Conservation (phyloP, 106 monocot species). For the Dendrobium nobile region DNA sequence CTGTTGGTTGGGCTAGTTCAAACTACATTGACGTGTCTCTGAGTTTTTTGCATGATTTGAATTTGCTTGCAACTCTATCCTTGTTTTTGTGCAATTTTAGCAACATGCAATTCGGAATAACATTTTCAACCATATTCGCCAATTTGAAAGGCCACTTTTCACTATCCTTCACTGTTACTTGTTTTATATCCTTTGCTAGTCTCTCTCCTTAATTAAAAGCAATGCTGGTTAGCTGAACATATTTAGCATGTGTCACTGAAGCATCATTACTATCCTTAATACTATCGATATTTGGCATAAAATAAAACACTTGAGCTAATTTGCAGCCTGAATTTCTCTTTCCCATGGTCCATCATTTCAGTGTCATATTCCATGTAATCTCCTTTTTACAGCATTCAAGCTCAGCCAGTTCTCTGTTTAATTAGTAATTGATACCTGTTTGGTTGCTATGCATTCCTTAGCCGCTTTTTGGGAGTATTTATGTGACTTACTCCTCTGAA, state of each 20-base stretch:
- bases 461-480: neutral
- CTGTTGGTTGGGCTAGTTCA: too few relatives aligned
- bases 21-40: too few relatives aligned
- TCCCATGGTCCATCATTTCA: neutral
- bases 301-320: neutral
- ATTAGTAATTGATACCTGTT: neutral
- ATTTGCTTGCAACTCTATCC: too few relatives aligned
- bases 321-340: neutral
- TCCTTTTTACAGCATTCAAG: neutral
- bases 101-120: too few relatives aligned
- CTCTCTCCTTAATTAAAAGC: neutral
- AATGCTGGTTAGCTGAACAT: neutral
- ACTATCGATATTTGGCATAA: neutral
- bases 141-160: too few relatives aligned
- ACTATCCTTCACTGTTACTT: neutral
- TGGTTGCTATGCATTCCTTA: constrained; percentile 1
- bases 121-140: too few relatives aligned
- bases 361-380: neutral
- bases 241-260: neutral
- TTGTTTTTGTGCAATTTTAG: too few relatives aligned
- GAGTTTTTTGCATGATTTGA: too few relatives aligned
- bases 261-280: neutral
- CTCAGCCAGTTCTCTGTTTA: neutral
- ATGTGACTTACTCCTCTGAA: neutral
- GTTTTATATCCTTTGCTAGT: neutral